Evolutionary conservation across 768 basidiomycete genomes (phyloP), one percentile per base, ranked within the genome.

Genomic region (Mycena venus): DNA sequence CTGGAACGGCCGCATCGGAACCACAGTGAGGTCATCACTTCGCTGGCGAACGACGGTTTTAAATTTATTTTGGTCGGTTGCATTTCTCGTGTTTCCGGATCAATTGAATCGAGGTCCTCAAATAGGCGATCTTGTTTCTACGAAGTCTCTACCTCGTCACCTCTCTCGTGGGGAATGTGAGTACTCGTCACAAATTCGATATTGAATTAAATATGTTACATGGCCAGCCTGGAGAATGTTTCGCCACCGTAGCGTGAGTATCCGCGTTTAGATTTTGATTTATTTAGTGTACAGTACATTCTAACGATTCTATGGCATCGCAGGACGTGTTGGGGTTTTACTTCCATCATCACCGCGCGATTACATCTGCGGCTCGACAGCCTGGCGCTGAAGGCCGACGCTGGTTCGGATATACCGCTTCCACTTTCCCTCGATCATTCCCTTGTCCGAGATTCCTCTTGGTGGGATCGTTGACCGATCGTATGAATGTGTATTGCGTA

Each of bases 321-420:
- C 36, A 66, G 65, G 65, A 66, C 65, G 38, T 66, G 65, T 25
- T 66, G 65, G 51, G 40, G 65, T 27, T 66, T 55, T 4, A 53
- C 34, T 17, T 66, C 65, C 15, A 56, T 66, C 36, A 66, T 66
- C 51, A 56, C 36, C 53, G 51, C 51, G 36, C 65, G 51, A 10
- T 15, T 66, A 27, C 65, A 66, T 29, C 51, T 66, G 36, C 65
- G 65, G 47, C 65, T 66, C 23, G 65, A 66, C 23, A 38, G 36
- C 36, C 17, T 56, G 27, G 19, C 14, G n/a, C 14, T 56, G 21
- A 38, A 38, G 17, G 40, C n/a, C 1, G 51, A 25, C 19, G 25
- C 8, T 27, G 9, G 27, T 34, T 9, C 55, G 10, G 55, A 58
- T 10, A 4, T 34, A 11, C 55, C 29, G 21, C 29, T 58, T 19